Conservation (phyloP, 345 rosid genomes). For the Heritiera fomes region DNA sequence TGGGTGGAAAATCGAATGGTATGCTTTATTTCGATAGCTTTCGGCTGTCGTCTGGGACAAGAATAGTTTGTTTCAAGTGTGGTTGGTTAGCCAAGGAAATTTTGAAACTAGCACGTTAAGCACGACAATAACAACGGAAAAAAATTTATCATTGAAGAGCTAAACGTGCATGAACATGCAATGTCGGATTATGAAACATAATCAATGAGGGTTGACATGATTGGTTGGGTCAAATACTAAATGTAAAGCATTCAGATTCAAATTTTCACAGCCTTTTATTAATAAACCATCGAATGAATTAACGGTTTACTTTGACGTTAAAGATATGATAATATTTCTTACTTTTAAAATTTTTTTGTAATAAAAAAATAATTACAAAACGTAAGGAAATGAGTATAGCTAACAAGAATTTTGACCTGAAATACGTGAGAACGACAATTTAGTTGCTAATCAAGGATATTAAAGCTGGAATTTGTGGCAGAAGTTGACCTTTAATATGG, state of each 20-base stretch:
- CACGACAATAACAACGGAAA: background rate
- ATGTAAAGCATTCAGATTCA: too few species aligned
- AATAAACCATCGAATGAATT: too few species aligned
- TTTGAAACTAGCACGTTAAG: background rate
- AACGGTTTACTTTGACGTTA: too few species aligned
- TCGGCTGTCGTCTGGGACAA: background rate
- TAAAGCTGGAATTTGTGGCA: background rate
- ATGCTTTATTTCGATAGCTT: background rate
- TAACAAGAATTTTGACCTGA: constrained; percentile 2
- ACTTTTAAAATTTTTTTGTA: too few species aligned
- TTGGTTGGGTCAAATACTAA: too few species aligned
- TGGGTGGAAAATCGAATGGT: background rate
- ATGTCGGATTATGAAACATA: background rate
- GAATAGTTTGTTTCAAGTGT: background rate
- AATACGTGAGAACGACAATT: background rate
- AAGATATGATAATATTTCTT: too few species aligned
- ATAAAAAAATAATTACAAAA: too few species aligned
- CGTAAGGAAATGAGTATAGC: background rate
- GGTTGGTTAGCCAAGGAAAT: background rate
- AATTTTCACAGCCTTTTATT: too few species aligned
- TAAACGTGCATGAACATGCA: constrained; percentile 17
- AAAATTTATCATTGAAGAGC: background rate
- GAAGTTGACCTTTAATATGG: background rate
- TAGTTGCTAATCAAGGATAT: background rate
- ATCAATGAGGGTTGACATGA: too few species aligned